Conservation (phyloP, 495 filamentous ascomycete species). For the Aspergillus cristatus region DNA sequence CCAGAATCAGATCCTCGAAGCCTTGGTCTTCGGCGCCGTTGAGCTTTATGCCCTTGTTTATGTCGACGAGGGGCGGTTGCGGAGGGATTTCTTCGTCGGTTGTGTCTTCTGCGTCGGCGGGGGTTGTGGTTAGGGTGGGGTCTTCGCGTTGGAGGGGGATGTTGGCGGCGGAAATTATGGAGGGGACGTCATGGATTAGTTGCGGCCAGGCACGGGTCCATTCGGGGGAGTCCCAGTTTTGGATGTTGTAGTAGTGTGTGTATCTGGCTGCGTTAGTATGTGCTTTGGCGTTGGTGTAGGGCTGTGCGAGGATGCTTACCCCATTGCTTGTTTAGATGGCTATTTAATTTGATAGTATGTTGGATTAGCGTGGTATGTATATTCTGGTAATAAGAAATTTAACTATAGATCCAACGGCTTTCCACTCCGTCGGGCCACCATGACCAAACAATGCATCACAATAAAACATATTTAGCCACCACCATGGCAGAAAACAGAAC, state of each 20-base stretch:
- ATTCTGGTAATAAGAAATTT: too few relatives aligned
- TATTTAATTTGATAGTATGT: too few relatives aligned
- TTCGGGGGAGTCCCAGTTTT: conserved; percentile 3
- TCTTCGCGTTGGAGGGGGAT: background rate
- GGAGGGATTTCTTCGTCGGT: background rate
- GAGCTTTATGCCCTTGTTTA: conserved; percentile 5
- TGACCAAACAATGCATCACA: too few relatives aligned
- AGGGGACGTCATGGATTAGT: conserved; percentile 8
- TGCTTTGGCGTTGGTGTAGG: too few relatives aligned
- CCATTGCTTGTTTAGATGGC: too few relatives aligned
- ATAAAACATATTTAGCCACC: too few relatives aligned
- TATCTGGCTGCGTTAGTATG: background rate
- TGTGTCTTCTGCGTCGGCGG: background rate
- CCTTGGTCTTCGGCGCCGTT: conserved; percentile 3
- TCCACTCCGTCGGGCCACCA: too few relatives aligned
- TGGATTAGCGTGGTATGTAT: too few relatives aligned
- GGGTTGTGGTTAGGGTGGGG: background rate
- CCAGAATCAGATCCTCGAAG: conserved; percentile 3
- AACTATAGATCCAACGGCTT: too few relatives aligned
- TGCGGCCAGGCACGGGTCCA: conserved; percentile 10
- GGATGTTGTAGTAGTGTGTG: conserved; percentile 11
- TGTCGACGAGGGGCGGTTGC: conserved; percentile 1
- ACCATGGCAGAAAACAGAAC: too few relatives aligned
- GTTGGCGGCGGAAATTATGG: conserved; percentile 5
- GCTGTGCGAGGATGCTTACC: too few relatives aligned